Percentiles rank a stretch among this genome's conserved stretches.
These are phyloP conservation scores for Sclerospora graminicola DNA, from an alignment of 352 stramenopile genomes.

Conservation along the genomic window DNA sequence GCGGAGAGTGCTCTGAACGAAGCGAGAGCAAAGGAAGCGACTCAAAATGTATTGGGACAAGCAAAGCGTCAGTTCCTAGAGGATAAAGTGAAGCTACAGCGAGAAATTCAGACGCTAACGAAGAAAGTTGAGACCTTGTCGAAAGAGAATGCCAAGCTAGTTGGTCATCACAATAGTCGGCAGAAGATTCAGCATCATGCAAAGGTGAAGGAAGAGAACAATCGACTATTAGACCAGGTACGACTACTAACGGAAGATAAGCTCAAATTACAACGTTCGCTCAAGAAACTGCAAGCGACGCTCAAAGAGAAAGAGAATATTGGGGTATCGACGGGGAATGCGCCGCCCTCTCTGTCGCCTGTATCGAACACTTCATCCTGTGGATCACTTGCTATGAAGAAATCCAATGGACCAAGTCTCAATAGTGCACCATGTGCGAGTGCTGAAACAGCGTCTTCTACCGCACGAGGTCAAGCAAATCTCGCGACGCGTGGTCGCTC, in stretches of 20 bases:
- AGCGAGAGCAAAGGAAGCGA: slow-evolving; percentile 18
- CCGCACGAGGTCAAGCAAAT: slow-evolving; percentile 15
- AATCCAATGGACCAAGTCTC: slow-evolving; percentile 10
- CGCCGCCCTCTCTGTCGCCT: slow-evolving; percentile 13
- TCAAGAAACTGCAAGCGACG: slow-evolving; percentile 35
- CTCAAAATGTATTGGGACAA: slow-evolving; percentile 18
- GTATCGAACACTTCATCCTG: slow-evolving; percentile 12
- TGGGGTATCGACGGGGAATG: slow-evolving; percentile 15
- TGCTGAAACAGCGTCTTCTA: slow-evolving; percentile 11
- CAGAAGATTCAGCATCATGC: slow-evolving; percentile 81
- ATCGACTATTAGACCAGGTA: slow-evolving; percentile 59
- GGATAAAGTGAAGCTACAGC: slow-evolving; percentile 49
- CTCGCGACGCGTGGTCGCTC: slow-evolving; percentile 16
- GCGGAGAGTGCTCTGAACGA: slow-evolving; percentile 18
- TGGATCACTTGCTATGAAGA: slow-evolving; percentile 1
- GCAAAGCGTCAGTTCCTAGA: slow-evolving; percentile 32
- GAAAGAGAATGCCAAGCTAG: slow-evolving; percentile 64
- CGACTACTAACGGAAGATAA: slow-evolving; percentile 56
- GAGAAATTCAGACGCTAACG: slow-evolving; percentile 19
- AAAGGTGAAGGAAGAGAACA: slow-evolving; percentile 79
- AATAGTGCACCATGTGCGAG: slow-evolving; percentile 11
- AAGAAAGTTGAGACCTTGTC: slow-evolving; percentile 36
- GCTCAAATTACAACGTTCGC: slow-evolving; percentile 32
- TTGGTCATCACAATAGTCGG: slow-evolving; percentile 66
- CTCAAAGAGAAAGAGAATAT: slow-evolving; percentile 74